Percentiles rank a stretch among this genome's conserved stretches.
Conservation (phyloP, 192 early-diverging fungal genomes). For the Umbelopsis vinacea region DNA sequence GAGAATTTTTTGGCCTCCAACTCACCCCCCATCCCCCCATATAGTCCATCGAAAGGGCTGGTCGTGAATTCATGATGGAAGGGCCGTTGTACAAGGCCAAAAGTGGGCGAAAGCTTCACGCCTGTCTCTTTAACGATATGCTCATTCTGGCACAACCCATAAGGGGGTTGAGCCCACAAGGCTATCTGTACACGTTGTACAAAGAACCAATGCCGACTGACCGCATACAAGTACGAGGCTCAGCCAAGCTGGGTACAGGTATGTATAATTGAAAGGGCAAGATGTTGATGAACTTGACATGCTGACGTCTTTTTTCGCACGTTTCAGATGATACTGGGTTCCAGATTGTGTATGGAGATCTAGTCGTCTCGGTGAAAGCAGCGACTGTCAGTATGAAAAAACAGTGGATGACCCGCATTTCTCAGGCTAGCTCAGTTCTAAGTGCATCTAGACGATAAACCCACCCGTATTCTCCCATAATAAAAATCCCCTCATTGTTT, state of each 20-base stretch:
- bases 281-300: no score
- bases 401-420: constrained; percentile 61
- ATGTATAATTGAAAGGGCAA: no score
- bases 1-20: background rate
- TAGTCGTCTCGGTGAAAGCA: constrained; percentile 59
- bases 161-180: constrained; percentile 39
- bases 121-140: constrained; percentile 76
- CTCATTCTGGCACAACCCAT: constrained; percentile 62
- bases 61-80: constrained; percentile 71
- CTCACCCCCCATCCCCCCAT: constrained; percentile 14
- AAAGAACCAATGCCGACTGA: constrained; percentile 39
- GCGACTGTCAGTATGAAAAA: constrained; percentile 55
- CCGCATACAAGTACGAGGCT: constrained; percentile 13
- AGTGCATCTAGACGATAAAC: background rate
- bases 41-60: constrained; percentile 59
- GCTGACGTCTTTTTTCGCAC: no score
- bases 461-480: no score
- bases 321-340: constrained; percentile 57
- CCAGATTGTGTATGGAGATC: constrained; percentile 60
- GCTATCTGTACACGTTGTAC: constrained; percentile 49
- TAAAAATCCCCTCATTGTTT: no score
- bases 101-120: constrained; percentile 76
- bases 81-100: constrained; percentile 75
- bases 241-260: constrained; percentile 19
- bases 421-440: constrained; percentile 33